Conservation (phyloP, 1,284 basidiomycete genomes). For the Cryptococcus sp. region DNA sequence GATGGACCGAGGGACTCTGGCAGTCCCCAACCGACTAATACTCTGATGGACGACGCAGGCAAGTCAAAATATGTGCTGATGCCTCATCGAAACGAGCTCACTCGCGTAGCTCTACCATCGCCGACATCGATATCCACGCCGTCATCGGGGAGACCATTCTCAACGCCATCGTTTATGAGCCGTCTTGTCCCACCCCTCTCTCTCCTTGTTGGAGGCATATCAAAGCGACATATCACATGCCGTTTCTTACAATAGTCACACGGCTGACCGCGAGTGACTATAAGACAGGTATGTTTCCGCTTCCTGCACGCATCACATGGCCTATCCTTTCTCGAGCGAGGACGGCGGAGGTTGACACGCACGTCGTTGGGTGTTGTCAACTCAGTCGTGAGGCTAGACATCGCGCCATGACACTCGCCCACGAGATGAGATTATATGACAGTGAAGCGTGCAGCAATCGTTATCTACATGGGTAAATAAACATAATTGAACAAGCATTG, state of each 20-base stretch:
- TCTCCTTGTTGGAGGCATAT: slow-evolving; percentile 8
- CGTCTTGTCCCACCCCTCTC: background rate
- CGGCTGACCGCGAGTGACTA: slow-evolving; percentile 1
- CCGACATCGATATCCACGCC: background rate
- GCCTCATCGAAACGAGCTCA: background rate
- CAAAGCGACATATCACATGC: slow-evolving; percentile 1
- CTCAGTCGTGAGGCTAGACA: too few species aligned
- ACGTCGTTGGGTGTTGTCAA: too few species aligned
- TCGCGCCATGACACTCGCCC: too few species aligned
- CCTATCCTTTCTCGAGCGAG: slow-evolving; percentile 7
- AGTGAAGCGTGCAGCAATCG: too few species aligned
- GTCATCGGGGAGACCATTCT: too few species aligned
- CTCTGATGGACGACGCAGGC: background rate
- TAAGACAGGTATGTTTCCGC: slow-evolving; percentile 9
- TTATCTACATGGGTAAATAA: too few species aligned
- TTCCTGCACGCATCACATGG: slow-evolving; percentile 10
- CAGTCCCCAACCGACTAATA: background rate
- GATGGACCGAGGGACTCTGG: slow-evolving; percentile 1
- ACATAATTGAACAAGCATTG: too few species aligned
- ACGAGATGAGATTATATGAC: too few species aligned
- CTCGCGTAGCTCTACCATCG: background rate
- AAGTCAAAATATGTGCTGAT: background rate
- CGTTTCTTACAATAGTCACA: slow-evolving; percentile 10
- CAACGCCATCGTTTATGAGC: background rate
- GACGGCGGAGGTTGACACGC: slow-evolving; percentile 6